Percentiles rank a stretch among this genome's conserved stretches.
Evolutionary conservation across 192 early-diverging fungal species (phyloP).

Genomic region (Thamnidium elegans): DNA sequence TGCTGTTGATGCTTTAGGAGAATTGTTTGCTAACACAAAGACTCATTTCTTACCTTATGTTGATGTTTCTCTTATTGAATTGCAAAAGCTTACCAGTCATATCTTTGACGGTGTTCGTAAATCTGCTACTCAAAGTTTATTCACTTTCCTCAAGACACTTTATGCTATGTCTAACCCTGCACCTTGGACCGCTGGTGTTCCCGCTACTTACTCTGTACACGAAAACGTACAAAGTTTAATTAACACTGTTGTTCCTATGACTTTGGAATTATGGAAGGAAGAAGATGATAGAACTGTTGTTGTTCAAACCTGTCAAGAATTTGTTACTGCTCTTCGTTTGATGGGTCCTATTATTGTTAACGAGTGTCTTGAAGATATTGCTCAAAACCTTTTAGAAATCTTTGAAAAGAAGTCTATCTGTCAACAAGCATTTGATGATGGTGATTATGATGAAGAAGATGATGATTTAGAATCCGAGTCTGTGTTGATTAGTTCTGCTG

Average conservation of each 20-base stretch:
- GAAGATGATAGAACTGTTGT: slow-evolving; percentile 86
- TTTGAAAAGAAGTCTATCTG: slow-evolving; percentile 75
- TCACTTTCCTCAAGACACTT: slow-evolving; percentile 76
- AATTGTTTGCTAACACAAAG: slow-evolving; percentile 77
- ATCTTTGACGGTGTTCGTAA: slow-evolving; percentile 83
- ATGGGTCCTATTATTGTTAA: slow-evolving; percentile 72
- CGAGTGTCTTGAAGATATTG: slow-evolving; percentile 40
- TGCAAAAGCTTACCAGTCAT: slow-evolving; percentile 68
- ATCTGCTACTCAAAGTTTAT: slow-evolving; percentile 66
- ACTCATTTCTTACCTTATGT: slow-evolving; percentile 83
- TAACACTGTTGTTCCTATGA: slow-evolving; percentile 63
- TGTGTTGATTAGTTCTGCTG: slow-evolving; percentile 72
- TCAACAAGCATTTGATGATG: slow-evolving; percentile 68
- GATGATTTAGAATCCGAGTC: slow-evolving; percentile 85
- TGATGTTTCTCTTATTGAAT: slow-evolving; percentile 63
- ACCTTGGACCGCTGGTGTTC: slow-evolving; percentile 77
- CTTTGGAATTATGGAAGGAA: slow-evolving; percentile 71
- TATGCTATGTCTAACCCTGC: slow-evolving; percentile 64
- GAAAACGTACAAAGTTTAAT: slow-evolving; percentile 72
- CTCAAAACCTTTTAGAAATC: slow-evolving; percentile 47
- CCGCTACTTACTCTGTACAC: slow-evolving; percentile 65
- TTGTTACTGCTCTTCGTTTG: slow-evolving; percentile 64
- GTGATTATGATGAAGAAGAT: slow-evolving; percentile 69
- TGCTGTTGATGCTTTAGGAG: slow-evolving; percentile 83
- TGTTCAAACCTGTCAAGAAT: slow-evolving; percentile 73